These are phyloP conservation scores for Diacronema lutheri DNA, from an alignment of 78 protist species.

Conservation along the genomic window DNA sequence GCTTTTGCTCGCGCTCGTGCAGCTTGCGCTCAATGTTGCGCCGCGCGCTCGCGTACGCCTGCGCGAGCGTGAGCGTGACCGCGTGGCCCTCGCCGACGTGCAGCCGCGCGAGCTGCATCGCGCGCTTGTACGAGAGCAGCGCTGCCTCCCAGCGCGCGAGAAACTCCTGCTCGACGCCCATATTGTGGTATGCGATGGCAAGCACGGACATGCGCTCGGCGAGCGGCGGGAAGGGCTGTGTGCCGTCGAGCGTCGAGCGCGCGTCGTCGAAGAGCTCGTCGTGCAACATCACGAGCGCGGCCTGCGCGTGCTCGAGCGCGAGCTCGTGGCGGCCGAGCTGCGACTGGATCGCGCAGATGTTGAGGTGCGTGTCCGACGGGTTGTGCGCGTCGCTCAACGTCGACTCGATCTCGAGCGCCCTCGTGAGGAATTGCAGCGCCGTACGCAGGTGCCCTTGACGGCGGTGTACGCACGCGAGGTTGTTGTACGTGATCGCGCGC, in stretches of 20 bases:
- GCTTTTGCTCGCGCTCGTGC: too few relatives aligned
- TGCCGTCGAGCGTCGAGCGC: neutral
- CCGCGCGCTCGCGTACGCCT: too few relatives aligned
- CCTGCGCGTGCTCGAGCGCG: slow-evolving; percentile 8
- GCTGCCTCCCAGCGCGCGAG: neutral
- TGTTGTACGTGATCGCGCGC: slow-evolving; percentile 29
- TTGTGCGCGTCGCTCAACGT: neutral
- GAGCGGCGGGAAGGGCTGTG: neutral
- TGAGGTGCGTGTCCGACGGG: slow-evolving; percentile 30
- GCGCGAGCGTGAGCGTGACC: too few relatives aligned
- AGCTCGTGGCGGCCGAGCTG: slow-evolving; percentile 15
- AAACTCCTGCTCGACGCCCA: neutral
- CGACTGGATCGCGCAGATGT: slow-evolving; percentile 8
- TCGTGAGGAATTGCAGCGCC: neutral
- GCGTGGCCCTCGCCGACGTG: too few relatives aligned
- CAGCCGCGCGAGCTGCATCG: too few relatives aligned
- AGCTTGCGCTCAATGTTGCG: too few relatives aligned
- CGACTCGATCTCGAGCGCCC: neutral
- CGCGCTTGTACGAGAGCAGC: too few relatives aligned
- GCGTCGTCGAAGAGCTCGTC: neutral
- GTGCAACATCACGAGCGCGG: neutral
- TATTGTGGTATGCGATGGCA: neutral
- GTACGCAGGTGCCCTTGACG: neutral
- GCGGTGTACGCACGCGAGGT: slow-evolving; percentile 6
- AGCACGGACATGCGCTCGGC: neutral